These are phyloP conservation scores for Leishmania tarentolae DNA, from an alignment of 208 protist genomes.

Conservation along the genomic window DNA sequence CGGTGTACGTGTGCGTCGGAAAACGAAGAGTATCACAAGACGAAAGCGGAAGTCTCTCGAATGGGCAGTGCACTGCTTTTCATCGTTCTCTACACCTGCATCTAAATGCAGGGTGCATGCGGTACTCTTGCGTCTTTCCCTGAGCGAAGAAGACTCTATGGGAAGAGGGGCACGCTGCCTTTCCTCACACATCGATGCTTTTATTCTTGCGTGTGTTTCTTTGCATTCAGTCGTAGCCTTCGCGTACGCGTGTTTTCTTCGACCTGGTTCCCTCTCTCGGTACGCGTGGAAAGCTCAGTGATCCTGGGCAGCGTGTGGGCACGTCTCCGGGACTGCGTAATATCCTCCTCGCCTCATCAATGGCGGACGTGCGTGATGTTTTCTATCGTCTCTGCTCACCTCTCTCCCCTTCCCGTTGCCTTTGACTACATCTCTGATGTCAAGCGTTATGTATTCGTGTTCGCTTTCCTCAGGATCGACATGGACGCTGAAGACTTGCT, in stretches of 20 bases:
- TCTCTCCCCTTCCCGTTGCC: not conserved
- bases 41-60: not conserved
- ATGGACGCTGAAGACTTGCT: no score
- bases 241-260: not conserved
- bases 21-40: not conserved
- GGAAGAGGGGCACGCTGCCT: not conserved
- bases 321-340: not conserved
- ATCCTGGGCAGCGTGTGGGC: not conserved
- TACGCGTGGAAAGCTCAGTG: not conserved
- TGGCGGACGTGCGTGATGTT: not conserved
- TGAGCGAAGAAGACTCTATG: not conserved
- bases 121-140: not conserved
- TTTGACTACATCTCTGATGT: not conserved
- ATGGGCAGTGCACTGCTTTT: not conserved
- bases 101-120: not conserved
- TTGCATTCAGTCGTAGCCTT: not conserved
- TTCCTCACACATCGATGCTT: not conserved
- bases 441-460: not conserved
- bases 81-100: not conserved
- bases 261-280: not conserved
- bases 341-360: not conserved
- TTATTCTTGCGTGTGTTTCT: not conserved
- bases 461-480: not conserved
- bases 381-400: not conserved
- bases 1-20: not conserved